Evolutionary conservation across 208 protist genomes (phyloP), one percentile per base, ranked within the genome.

Genomic region (Porcisia deanei): DNA sequence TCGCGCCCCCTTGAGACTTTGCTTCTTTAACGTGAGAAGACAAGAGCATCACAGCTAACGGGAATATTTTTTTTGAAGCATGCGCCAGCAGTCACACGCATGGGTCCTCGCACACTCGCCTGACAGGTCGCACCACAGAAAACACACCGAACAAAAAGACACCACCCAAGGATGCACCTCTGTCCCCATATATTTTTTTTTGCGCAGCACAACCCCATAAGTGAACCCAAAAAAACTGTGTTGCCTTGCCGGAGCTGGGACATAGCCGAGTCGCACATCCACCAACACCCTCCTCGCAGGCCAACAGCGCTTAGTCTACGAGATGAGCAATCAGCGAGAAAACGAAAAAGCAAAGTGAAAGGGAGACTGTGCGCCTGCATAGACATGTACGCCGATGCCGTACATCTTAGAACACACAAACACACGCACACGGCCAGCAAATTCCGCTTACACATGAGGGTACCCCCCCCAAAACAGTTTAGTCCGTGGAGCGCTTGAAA

Each of bases 401-500:
- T 43, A 43, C 60, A n/a, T 39, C 16, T 16, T 39, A 37, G 34
- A 39, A 20, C 60, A 65, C 60, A 16, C 37, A 65, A 20, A 65
- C 20, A 65, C 34, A 9, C 60, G 37, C 34, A 65, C 22, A 54
- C 22, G 43, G 22, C 12, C 9, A 34, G 3, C 12, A 69, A 34
- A 30, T 5, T 22, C 10, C 34, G 65, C 41, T 2, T 30, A 58
- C 66, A 22, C 25, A 57, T 57, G 47, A 57, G 41, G 41, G 25
- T 20, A 25, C 41, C 3, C 39, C 37, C 12, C n/a, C n/a, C n/a
- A 30, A 30, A 30, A 30, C 16, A 14, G 18, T 10, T 64, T 80
- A 88, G 66, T 89, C 85, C 0, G 81, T 85, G 45, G 85, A 84
- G 8, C 82, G 78, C 69, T 86, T 89, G 59, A 85, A 64, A 9